Percentiles rank a stretch among this genome's conserved stretches.
These are phyloP conservation scores for Beauveria rudraprayagi DNA, from an alignment of 2,329 filamentous ascomycete species.

Conservation along the genomic window DNA sequence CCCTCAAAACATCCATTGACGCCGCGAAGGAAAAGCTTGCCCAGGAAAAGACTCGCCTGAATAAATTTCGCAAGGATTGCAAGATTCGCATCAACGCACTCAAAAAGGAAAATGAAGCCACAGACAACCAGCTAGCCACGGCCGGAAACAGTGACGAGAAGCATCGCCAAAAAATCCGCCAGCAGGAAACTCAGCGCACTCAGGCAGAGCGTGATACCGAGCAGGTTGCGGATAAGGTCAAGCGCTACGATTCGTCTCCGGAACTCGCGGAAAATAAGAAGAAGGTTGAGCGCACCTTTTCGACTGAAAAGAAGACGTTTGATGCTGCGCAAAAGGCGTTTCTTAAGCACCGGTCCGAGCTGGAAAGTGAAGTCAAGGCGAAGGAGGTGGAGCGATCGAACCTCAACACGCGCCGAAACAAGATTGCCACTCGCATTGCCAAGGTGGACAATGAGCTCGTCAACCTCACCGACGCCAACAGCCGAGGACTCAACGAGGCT, in stretches of 20 bases:
- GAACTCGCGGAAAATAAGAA: conserved; percentile 52
- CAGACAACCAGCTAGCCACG: conserved; percentile 58
- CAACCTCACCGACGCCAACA: conserved; percentile 61
- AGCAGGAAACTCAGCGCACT: conserved; percentile 66
- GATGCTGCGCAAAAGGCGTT: conserved; percentile 48
- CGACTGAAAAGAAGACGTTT: conserved; percentile 50
- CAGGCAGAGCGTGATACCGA: conserved; percentile 51
- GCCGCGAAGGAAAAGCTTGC: conserved; percentile 62
- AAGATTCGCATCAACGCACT: conserved; percentile 58
- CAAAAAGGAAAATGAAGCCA: conserved; percentile 65
- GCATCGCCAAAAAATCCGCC: conserved; percentile 64
- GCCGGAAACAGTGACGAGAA: conserved; percentile 69
- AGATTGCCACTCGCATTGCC: conserved; percentile 60
- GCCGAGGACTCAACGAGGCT: conserved; percentile 55
- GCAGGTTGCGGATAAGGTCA: conserved; percentile 50
- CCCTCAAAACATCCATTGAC: conserved; percentile 67
- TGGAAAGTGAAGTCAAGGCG: conserved; percentile 54
- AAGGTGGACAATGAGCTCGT: conserved; percentile 68
- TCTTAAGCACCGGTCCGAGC: conserved; percentile 49
- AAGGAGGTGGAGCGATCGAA: conserved; percentile 57
- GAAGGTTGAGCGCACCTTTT: conserved; percentile 43
- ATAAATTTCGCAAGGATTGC: conserved; percentile 66
- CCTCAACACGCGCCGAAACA: conserved; percentile 61
- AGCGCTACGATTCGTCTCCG: conserved; percentile 55
- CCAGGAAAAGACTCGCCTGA: conserved; percentile 61